Evolutionary conservation across 1,284 basidiomycete genomes (phyloP), one percentile per base, ranked within the genome.

Genomic region (Moniliella sp.): DNA sequence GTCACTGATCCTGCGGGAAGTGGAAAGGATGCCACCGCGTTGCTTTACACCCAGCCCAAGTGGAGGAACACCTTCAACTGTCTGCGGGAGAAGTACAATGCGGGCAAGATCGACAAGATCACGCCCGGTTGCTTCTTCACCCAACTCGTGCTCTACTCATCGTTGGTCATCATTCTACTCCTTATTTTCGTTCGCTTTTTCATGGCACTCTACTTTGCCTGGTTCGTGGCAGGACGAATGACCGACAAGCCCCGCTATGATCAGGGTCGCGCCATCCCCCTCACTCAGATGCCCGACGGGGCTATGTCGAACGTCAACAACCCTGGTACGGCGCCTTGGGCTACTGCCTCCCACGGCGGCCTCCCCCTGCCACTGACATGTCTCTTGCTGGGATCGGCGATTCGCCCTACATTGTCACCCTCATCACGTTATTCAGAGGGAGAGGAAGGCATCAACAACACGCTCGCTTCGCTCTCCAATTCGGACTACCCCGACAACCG

Each of bases 391-490:
- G 46, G 30, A 57, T 57, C 25, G 54, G 56, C 25, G 39, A 36
- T 4, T 88, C 97, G 57, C 71, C 94, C 12, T 97, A 88, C 58
- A 76, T 81, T 1, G 74, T 94, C 25, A 93, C 86, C 61, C 69
- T 97, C 28, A 79, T 99, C 10, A 97, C 91, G 1, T 93, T 97
- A 99, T 59, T 93, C 84, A 0, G 91, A 99, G 63, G 84, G 83
- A 34, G 78, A 82, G 60, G 83, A 84, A 25, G 83, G 81, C 1
- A 69, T 97, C 45, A 69, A 79, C 30, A 78, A 76, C 2, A 99
- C 91, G 0, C 69, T 94, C 36, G 84, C 94, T 59, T 80, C 82
- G 4, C 83, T 99, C 36, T 80, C 83, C 0, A 65, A 65, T 26
- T 93, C 86, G 0, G 76, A 72, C 3, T 99, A 94, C 62, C 80